These are phyloP conservation scores for Podaxis sp. DNA, from an alignment of 768 basidiomycete species.

Conservation along the genomic window DNA sequence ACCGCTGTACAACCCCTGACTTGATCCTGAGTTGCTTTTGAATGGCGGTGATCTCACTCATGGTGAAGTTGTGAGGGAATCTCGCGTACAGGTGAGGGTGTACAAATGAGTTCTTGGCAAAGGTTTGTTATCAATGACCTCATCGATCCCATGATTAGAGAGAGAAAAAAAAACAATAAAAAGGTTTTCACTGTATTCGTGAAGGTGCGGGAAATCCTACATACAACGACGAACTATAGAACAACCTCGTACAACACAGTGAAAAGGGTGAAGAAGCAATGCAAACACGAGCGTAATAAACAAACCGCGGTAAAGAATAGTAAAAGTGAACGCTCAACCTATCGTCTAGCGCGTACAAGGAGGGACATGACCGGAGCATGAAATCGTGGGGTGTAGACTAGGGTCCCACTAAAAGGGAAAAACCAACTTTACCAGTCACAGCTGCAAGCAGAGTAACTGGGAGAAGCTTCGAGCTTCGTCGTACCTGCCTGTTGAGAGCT, in stretches of 20 bases:
- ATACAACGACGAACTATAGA: slow-evolving; percentile 4
- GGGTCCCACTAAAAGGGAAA: neutral
- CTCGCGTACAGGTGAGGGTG: neutral
- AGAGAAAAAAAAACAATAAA: neutral
- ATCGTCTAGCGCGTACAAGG: neutral
- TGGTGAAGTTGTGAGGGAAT: slow-evolving; percentile 17
- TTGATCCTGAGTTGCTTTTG: slow-evolving; percentile 78
- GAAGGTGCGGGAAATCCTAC: slow-evolving; percentile 7
- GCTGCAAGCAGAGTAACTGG: slow-evolving; percentile 7
- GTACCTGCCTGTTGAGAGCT: slow-evolving; percentile 15
- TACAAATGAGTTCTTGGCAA: neutral
- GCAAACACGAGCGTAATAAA: neutral
- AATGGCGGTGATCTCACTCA: slow-evolving; percentile 46
- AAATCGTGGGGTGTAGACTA: neutral
- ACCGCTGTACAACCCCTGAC: slow-evolving; percentile 64
- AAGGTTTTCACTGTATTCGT: slow-evolving; percentile 10
- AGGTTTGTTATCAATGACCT: neutral
- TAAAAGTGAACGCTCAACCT: slow-evolving; percentile 7
- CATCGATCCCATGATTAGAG: neutral
- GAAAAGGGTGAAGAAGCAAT: slow-evolving; percentile 20
- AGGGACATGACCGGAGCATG: slow-evolving; percentile 12
- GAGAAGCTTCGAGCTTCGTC: slow-evolving; percentile 28
- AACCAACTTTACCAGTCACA: neutral
- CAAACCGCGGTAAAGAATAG: neutral
- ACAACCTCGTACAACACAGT: slow-evolving; percentile 38